phyloP scores from a whole-genome alignment of 1,284 basidiomycete species.

The Rhodotorula sp. region DNA sequence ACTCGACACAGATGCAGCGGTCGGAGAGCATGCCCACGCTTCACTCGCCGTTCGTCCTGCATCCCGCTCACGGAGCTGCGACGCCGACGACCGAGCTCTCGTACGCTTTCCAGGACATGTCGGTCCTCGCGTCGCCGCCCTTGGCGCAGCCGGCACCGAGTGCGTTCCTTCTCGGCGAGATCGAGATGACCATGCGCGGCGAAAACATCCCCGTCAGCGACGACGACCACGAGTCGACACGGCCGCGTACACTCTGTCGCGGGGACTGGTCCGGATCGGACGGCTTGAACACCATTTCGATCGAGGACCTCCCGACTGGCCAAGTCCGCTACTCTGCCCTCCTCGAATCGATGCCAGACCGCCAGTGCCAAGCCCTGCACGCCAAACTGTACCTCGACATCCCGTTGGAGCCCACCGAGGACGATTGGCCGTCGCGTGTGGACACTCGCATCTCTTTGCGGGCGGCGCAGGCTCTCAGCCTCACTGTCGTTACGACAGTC shows the following conservation, averaged over 20 bases:
- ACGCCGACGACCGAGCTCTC: conserved; percentile 34
- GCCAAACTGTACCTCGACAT: conserved; percentile 49
- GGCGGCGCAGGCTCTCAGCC: conserved; percentile 35
- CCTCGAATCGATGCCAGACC: conserved; percentile 47
- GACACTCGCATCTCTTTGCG: conserved; percentile 47
- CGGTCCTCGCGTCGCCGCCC: conserved; percentile 17
- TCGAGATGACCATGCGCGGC: not conserved
- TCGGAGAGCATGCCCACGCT: not conserved
- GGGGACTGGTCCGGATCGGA: not conserved
- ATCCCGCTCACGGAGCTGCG: conserved; percentile 7
- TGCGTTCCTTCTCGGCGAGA: conserved; percentile 18
- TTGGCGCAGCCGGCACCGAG: not conserved
- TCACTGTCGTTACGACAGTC: conserved; percentile 46
- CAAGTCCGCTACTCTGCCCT: conserved; percentile 46
- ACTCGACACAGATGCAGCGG: not conserved
- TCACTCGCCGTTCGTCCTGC: conserved; percentile 19
- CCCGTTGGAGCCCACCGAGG: conserved; percentile 30
- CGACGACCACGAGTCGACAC: not conserved
- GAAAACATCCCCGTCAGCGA: conserved; percentile 13
- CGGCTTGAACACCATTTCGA: not conserved
- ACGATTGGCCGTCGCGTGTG: conserved; percentile 35
- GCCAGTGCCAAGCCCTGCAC: conserved; percentile 52
- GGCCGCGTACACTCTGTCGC: not conserved
- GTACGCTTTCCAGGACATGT: conserved; percentile 34
- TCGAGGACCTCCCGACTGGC: conserved; percentile 33